Conservation (phyloP, 371 early-diverging fungal species). For the Phascolomyces articulosus region DNA sequence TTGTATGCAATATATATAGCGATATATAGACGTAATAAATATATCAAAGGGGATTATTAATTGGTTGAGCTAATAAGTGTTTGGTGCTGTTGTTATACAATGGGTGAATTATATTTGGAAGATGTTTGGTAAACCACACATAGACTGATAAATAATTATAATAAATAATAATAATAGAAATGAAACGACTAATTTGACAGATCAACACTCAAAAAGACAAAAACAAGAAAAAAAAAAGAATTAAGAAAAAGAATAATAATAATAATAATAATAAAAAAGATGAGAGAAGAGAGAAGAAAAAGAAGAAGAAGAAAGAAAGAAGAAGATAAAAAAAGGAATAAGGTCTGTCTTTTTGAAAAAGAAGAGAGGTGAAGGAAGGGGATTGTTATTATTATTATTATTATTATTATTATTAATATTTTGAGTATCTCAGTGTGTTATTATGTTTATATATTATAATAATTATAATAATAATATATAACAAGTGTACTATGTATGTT, state of each 20-base stretch:
- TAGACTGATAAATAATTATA: slow-evolving; percentile 6
- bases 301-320: too few species aligned
- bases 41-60: not conserved
- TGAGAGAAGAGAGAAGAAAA: too few species aligned
- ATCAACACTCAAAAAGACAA: not conserved
- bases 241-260: slow-evolving; percentile 2
- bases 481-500: too few species aligned
- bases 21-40: not conserved
- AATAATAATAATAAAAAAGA: slow-evolving; percentile 1
- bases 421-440: too few species aligned
- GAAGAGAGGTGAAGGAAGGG: too few species aligned
- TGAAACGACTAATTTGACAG: too few species aligned
- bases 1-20: not conserved
- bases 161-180: not conserved
- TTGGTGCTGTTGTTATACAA: slow-evolving; percentile 1
- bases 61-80: slow-evolving; percentile 3
- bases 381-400: too few species aligned
- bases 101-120: not conserved
- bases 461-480: too few species aligned
- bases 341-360: too few species aligned
- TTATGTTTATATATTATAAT: too few species aligned
- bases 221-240: not conserved
- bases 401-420: too few species aligned
- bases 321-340: too few species aligned
- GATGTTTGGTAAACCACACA: not conserved